Evolutionary conservation across 805 yeast genomes (phyloP), one percentile per base, ranked within the genome.

Genomic region (Lipomyces chichibuensis): DNA sequence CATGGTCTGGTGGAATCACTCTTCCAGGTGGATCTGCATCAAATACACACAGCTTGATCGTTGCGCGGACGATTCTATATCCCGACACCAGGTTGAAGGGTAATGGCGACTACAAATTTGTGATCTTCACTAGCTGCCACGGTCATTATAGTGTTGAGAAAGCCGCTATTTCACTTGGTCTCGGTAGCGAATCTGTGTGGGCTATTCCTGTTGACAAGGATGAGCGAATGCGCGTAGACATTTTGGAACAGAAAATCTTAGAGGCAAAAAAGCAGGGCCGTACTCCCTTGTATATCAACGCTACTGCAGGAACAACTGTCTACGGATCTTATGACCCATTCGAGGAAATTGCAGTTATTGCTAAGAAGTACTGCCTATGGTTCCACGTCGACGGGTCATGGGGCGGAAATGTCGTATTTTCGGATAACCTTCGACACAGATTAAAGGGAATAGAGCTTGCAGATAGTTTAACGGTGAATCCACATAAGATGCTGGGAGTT

Each of bases 1-100:
- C 79, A 2, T 79, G 80, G 39, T 85, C 93, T 57, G 97, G 96
- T 32, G 97, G 97, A 0, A 79, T 91, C 71, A 91, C 97, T 0
- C 89, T 91, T 75, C 84, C 92, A 25, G 97, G 97, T 23, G 97
- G 97, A 0, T 88, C 94, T 3, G 91, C 92, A 88, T 89, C 96
- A 7, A 91, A 91, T 76, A 84, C 89, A 62, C 91, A 95, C 2
- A 85, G 91, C 65, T 74, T 91, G 78, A 93, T 90, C 69, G 86
- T 88, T 74, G 97, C 97, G 0, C 80, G 96, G 72, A 81, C 89
- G 54, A 78, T 83, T 52, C 76, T 83, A 67, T 88, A 74, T 74
- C 96, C 96, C 0, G 89, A 88, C 9, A 88, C 96, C 0, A 89
- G 88, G 73, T 74, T 78, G 0, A 66, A 80, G 0, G 97, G 97